Base-by-base conservation (phyloP, 768 basidiomycete genomes). In the Rossbeevera mucosa region DNA sequence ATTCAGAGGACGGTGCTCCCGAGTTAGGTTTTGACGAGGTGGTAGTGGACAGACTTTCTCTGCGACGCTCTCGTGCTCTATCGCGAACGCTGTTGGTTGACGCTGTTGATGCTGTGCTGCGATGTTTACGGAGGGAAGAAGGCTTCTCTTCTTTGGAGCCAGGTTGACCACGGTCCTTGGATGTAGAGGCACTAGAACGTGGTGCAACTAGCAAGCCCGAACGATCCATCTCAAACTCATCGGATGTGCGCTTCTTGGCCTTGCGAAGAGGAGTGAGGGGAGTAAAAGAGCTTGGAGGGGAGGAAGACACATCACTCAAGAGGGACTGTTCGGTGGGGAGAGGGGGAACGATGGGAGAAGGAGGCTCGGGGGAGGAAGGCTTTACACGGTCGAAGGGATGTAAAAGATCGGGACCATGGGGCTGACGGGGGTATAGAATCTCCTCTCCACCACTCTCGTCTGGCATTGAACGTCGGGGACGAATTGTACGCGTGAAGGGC, bases 381-480 rank as follows among this genome's bases (percentile, higher is more conserved):
- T 65, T 74, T 28, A 72, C 60, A 25, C 67, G 68, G 38, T 66
- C 64, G 41, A 65, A 65, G 9, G 71, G 64, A 51, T 71, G 61
- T 7, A 67, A 54, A 44, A 71, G 54, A 16, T 70, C 65, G 14
- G 61, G 38, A 8, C 55, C 62, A 38, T 60, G 60, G 20, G 72
- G 72, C 55, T 87, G 82, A 51, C 89, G 85, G 36, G 90, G 89
- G 68, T 93, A 93, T 24, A 93, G 72, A 54, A 93, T 92, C 68
- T 93, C 91, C 69, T 93, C 91, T 38, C 91, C 90, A 5, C 91
- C 91, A 61, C 90, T 92, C 69, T 92, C 91, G 57, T 88, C 86
- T 7, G 87, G 80, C 53, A 81, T 76, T 1, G 89, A 92, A 51
- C 80, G 81, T 28, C 78, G 77, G 42, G 73, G 63, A 42, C 86